Evolutionary conservation across 2,329 filamentous ascomycete species (phyloP), one percentile per base, ranked within the genome.

Genomic region (Colletotrichum endophyticum): DNA sequence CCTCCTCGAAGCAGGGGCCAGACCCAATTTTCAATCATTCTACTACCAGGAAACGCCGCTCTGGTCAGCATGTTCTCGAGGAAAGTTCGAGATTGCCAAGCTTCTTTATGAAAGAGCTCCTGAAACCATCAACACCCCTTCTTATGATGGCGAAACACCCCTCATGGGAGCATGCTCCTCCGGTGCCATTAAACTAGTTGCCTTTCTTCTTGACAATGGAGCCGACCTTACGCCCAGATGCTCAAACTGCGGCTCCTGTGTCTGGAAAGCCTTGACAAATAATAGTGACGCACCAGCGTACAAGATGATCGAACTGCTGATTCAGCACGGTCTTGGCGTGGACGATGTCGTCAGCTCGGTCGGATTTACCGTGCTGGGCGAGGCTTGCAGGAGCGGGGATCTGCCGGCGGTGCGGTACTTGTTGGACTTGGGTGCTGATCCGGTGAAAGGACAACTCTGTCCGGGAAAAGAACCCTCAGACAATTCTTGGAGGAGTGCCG

Each of bases 1-100:
- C 12, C 78, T 81, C n/a, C 67, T 81, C 8, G 77, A 79, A 4
- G 73, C 72, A 15, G 80, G 80, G 7, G 80, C 80, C 8, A 53
- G 67, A 34, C 67, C 70, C 7, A 73, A 78, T 12, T n/a, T 64
- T 0, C 61, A 64, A 11, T 77, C 77, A 11, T 66, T 49, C 25
- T 68, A 78, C 19, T 78, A 70, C 19, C 34, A 76, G 16, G 78
- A 78, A 62, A 79, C 80, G 1, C 74, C 79, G 5, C 66, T 81
- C 12, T 68, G 78, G 53, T 59, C 63, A 2, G 80, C 80, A 5
- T 81, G 79, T 32, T 39, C 28, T 2, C 27, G 19, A 15, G 74
- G 70, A 4, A 36, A 75, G 12, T 9, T 77, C 9, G 78, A 81
- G 2, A 73, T 75, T 11, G 73, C 78, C 28, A 77, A 79, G 59